Conservation (phyloP, 208 protist genomes). For the Phytomonas serpens region DNA sequence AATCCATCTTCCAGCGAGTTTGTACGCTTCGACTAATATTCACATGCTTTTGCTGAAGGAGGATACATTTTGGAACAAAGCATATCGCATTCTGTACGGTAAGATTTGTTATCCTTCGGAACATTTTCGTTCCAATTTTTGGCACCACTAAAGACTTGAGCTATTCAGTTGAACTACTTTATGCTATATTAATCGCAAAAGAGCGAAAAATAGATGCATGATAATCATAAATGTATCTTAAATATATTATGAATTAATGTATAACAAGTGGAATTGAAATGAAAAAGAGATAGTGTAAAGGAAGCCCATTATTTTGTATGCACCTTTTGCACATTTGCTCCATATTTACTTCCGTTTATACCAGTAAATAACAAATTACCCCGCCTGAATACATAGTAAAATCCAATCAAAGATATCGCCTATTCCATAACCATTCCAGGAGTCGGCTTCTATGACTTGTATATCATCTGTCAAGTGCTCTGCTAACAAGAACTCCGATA, state of each 20-base stretch:
- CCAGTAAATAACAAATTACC: neutral
- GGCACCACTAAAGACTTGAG: neutral
- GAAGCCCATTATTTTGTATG: neutral
- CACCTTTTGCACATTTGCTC: neutral
- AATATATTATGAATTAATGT: neutral
- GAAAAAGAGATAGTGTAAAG: neutral
- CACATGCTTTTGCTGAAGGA: conserved; percentile 30
- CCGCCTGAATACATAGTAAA: neutral
- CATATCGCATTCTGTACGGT: neutral
- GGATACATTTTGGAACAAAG: neutral
- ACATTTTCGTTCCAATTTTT: neutral
- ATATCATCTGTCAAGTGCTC: neutral
- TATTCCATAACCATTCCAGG: conserved; percentile 69
- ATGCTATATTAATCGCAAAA: neutral
- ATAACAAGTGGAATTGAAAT: neutral
- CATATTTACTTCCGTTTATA: neutral
- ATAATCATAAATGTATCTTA: neutral
- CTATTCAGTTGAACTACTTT: neutral
- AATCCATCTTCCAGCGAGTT: conserved; percentile 74
- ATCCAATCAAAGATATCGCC: conserved; percentile 45
- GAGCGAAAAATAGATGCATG: neutral
- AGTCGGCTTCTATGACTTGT: conserved; percentile 49
- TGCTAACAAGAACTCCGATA: conserved; percentile 21
- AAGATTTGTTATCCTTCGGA: neutral
- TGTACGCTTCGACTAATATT: conserved; percentile 88